phyloP scores from a whole-genome alignment of 202 grass and related monocot species.

The Schoenoplectus tabernaemontani region DNA sequence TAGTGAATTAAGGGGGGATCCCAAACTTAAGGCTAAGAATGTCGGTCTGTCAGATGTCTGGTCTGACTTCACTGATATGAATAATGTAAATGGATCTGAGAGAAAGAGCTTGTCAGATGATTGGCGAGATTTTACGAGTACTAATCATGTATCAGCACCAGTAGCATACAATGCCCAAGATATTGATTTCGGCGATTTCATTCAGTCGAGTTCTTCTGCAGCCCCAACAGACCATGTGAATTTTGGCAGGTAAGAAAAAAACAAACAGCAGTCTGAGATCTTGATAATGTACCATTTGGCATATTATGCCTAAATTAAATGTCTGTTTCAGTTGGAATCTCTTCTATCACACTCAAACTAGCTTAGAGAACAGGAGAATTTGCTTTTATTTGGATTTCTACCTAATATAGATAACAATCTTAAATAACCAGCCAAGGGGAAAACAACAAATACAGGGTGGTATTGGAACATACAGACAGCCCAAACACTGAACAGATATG shows the following conservation, averaged over 20 bases:
- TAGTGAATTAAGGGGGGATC: constrained; percentile 21
- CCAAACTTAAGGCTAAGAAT: constrained; percentile 26
- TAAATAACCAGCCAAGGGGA: too few species aligned
- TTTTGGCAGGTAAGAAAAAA: background rate
- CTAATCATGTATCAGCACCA: constrained; percentile 18
- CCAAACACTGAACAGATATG: background rate
- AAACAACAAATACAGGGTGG: background rate
- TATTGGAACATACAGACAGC: background rate
- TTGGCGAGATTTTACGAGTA: constrained; percentile 51
- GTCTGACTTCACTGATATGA: constrained; percentile 54
- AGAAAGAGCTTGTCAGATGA: constrained; percentile 49
- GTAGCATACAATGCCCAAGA: constrained; percentile 13
- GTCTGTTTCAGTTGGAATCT: too few species aligned
- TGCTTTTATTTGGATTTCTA: too few species aligned
- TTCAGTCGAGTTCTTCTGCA: constrained; percentile 22
- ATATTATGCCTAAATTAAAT: too few species aligned
- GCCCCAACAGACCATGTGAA: background rate
- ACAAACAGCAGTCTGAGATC: background rate
- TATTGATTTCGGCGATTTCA: constrained; percentile 30
- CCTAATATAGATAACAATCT: too few species aligned
- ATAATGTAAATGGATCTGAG: constrained; percentile 16
- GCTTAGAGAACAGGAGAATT: too few species aligned
- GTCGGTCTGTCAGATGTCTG: constrained; percentile 39
- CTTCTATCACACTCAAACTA: too few species aligned
- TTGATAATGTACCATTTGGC: background rate